phyloP scores from a whole-genome alignment of 2,329 filamentous ascomycete genomes.

The Stachybotrys chlorohalonatus region DNA sequence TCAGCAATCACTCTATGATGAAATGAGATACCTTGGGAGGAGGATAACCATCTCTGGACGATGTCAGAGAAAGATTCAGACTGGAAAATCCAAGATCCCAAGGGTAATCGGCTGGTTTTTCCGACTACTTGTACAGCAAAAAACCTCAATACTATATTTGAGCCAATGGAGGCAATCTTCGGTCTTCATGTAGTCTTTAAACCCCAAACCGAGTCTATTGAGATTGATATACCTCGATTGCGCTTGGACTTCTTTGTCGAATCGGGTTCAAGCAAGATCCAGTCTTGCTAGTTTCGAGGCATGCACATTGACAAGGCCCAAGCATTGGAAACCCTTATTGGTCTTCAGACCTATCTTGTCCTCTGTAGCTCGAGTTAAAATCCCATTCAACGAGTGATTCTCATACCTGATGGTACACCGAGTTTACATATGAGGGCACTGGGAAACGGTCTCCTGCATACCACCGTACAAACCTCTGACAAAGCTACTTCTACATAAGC shows the following conservation, averaged over 20 bases:
- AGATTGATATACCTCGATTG: conserved; percentile 29
- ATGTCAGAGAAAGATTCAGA: background rate
- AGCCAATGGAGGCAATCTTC: background rate
- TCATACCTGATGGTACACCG: conserved; percentile 18
- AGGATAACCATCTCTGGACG: background rate
- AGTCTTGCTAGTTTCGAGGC: conserved; percentile 39
- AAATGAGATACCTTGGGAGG: conserved; percentile 14
- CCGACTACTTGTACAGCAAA: background rate
- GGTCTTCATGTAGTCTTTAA: conserved; percentile 4
- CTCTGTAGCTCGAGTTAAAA: conserved; percentile 17
- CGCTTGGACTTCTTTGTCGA: conserved; percentile 36
- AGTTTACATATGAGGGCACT: background rate
- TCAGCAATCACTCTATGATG: conserved; percentile 22
- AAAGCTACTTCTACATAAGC: background rate
- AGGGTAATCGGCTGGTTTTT: background rate
- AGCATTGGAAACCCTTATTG: conserved; percentile 35
- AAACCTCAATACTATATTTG: background rate
- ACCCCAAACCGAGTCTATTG: background rate
- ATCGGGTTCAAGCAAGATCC: conserved; percentile 14
- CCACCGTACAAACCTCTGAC: background rate
- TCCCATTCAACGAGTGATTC: conserved; percentile 18
- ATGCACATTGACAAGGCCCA: conserved; percentile 40
- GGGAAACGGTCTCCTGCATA: background rate
- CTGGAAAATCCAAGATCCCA: background rate
- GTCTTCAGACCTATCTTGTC: conserved; percentile 39